These are phyloP conservation scores for Onygena corvina DNA, from an alignment of 2,329 filamentous ascomycete species.

Conservation along the genomic window DNA sequence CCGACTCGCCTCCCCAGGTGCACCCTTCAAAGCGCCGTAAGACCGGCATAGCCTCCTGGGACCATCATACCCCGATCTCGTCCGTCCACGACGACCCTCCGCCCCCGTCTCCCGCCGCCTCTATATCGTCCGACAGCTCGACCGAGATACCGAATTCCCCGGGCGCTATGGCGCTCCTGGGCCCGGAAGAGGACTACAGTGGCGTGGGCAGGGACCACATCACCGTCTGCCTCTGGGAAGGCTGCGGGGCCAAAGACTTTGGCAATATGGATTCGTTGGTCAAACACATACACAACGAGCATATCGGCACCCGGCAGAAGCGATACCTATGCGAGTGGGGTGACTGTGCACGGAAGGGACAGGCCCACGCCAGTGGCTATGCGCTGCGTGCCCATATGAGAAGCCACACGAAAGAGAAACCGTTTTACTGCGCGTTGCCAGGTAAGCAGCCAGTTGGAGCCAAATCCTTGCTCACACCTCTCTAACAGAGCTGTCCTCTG, in stretches of 20 bases:
- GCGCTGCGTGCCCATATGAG: slow-evolving; percentile 94
- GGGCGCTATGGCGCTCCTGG: slow-evolving; percentile 37
- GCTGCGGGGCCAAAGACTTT: slow-evolving; percentile 57
- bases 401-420: slow-evolving; percentile 95
- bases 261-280: slow-evolving; percentile 72
- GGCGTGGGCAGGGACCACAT: slow-evolving; percentile 62
- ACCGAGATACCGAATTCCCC: slow-evolving; percentile 68
- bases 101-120: slow-evolving; percentile 44
- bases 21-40: slow-evolving; percentile 40
- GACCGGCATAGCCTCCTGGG: slow-evolving; percentile 34
- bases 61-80: slow-evolving; percentile 41
- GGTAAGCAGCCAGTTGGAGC: slow-evolving; percentile 44
- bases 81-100: slow-evolving; percentile 30
- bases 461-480: not conserved
- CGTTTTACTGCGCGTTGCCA: slow-evolving; percentile 89
- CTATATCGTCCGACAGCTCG: slow-evolving; percentile 82
- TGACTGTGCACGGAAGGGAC: slow-evolving; percentile 75
- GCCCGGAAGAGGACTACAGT: slow-evolving; percentile 51
- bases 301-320: slow-evolving; percentile 86
- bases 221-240: slow-evolving; percentile 66
- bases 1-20: slow-evolving; percentile 26
- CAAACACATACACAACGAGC: slow-evolving; percentile 77
- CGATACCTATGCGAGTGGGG: slow-evolving; percentile 98
- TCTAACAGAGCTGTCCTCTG: not conserved
- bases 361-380: slow-evolving; percentile 89